These are phyloP conservation scores for Zarea fungicola DNA, from an alignment of 2,329 filamentous ascomycete genomes.

Conservation along the genomic window DNA sequence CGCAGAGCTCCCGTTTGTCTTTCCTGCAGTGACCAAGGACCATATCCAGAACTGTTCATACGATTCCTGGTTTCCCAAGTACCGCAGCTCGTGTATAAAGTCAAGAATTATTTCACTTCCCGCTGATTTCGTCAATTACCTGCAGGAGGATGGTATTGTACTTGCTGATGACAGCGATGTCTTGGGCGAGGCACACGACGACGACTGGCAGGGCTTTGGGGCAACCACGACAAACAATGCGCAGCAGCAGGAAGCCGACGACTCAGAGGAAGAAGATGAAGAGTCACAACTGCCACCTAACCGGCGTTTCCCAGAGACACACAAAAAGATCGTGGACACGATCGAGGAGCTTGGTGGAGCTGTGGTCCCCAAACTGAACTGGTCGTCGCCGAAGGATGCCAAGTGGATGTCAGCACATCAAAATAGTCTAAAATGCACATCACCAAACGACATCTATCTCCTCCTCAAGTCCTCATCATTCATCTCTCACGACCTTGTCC, in stretches of 20 bases:
- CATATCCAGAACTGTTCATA: conserved; percentile 96
- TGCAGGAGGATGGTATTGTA: conserved; percentile 88
- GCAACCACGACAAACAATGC: conserved; percentile 21
- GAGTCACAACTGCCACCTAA: conserved; percentile 41
- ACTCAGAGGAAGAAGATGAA: conserved; percentile 50
- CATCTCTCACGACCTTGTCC: conserved; percentile 86
- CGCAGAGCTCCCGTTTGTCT: conserved; percentile 43
- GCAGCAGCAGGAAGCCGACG: conserved; percentile 44
- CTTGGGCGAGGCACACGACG: conserved; percentile 49
- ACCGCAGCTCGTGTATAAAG: conserved; percentile 76
- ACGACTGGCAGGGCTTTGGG: conserved; percentile 40
- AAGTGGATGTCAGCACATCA: conserved; percentile 79
- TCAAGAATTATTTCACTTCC: conserved; percentile 78
- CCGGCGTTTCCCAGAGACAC: conserved; percentile 63
- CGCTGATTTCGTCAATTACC: conserved; percentile 72
- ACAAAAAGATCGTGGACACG: conserved; percentile 67
- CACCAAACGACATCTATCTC: conserved; percentile 86
- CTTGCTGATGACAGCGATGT: conserved; percentile 64
- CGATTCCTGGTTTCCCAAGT: conserved; percentile 84
- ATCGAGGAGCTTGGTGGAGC: conserved; percentile 79
- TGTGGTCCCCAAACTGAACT: conserved; percentile 91
- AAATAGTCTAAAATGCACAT: conserved; percentile 88
- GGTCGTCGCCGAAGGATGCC: conserved; percentile 94
- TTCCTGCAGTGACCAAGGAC: conserved; percentile 76
- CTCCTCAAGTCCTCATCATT: conserved; percentile 94